phyloP scores from a whole-genome alignment of 192 early-diverging fungal genomes.

The Backusella tuberculispora region DNA sequence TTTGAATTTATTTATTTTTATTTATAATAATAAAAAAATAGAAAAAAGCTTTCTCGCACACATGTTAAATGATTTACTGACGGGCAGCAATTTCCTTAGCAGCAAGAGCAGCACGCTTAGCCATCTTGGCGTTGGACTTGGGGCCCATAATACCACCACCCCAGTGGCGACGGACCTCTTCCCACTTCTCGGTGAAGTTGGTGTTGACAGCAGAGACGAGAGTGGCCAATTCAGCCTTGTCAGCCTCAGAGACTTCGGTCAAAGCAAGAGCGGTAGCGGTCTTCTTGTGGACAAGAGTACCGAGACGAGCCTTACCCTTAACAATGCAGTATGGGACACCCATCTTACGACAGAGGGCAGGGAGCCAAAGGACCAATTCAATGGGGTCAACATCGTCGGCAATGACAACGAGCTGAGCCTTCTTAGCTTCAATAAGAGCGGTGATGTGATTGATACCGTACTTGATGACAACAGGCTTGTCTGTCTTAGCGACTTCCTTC shows the following conservation, averaged over 20 bases:
- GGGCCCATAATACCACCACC: slow-evolving; percentile 98
- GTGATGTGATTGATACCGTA: slow-evolving; percentile 99
- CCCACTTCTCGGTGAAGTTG: slow-evolving; percentile 96
- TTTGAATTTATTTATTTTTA: not conserved
- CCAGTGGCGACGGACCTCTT: slow-evolving; percentile 90
- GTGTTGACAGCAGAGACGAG: slow-evolving; percentile 91
- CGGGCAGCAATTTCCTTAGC: slow-evolving; percentile 51
- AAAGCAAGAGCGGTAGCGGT: slow-evolving; percentile 96
- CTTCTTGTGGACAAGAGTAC: slow-evolving; percentile 99
- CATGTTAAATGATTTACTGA: slow-evolving; percentile 32
- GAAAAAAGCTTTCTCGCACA: not conserved
- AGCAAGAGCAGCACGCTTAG: slow-evolving; percentile 71
- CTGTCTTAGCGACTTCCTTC: slow-evolving; percentile 81
- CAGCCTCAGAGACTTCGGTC: slow-evolving; percentile 92
- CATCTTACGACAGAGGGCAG: slow-evolving; percentile 99
- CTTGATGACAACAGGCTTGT: slow-evolving; percentile 97
- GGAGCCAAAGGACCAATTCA: slow-evolving; percentile 98
- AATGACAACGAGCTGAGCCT: slow-evolving; percentile 98
- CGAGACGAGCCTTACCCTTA: slow-evolving; percentile 98
- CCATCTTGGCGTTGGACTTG: slow-evolving; percentile 86
- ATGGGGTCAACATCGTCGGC: slow-evolving; percentile 99
- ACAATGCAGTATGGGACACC: slow-evolving; percentile 99
- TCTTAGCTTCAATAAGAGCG: slow-evolving; percentile 97
- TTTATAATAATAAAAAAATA: slow-evolving; percentile 1
- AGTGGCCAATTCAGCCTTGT: slow-evolving; percentile 89